These are phyloP conservation scores for Pleurotus sapidus DNA, from an alignment of 768 basidiomycete species.

Conservation along the genomic window DNA sequence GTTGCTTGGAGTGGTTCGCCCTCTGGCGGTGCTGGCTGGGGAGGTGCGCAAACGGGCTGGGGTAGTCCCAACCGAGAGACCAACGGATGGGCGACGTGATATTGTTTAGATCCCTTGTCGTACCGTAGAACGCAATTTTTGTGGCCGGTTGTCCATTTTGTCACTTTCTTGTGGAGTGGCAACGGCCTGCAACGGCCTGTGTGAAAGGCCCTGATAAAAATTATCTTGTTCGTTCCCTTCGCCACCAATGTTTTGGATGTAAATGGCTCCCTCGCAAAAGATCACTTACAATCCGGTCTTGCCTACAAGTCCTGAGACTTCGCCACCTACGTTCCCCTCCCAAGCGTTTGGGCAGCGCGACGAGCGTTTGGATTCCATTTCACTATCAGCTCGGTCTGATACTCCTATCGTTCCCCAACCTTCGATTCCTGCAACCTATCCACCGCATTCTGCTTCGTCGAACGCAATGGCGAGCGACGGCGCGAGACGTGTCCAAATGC, in stretches of 20 bases:
- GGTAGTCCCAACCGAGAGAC: slow-evolving; percentile 45
- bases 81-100: slow-evolving; percentile 47
- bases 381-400: slow-evolving; percentile 6
- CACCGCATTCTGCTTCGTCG: neutral
- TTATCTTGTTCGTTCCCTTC: too few species aligned
- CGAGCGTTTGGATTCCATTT: slow-evolving; percentile 1
- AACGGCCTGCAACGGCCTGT: too few species aligned
- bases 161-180: too few species aligned
- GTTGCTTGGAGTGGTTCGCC: slow-evolving; percentile 18
- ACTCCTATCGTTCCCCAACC: neutral
- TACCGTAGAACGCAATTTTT: too few species aligned
- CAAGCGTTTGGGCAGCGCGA: slow-evolving; percentile 4
- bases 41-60: slow-evolving; percentile 15
- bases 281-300: neutral
- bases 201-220: too few species aligned
- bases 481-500: slow-evolving; percentile 1
- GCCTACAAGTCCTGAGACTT: neutral
- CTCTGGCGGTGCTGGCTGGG: slow-evolving; percentile 24
- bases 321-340: neutral
- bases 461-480: neutral
- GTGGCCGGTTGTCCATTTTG: too few species aligned
- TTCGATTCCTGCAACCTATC: slow-evolving; percentile 1
- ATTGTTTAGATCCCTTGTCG: too few species aligned
- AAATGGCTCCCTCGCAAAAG: neutral
- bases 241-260: neutral